A percentile compares a stretch with the other conserved stretches of the same genome.
These are phyloP conservation scores for Manihot esculenta DNA, from an alignment of 441 rosid species.

Conservation along the genomic window DNA sequence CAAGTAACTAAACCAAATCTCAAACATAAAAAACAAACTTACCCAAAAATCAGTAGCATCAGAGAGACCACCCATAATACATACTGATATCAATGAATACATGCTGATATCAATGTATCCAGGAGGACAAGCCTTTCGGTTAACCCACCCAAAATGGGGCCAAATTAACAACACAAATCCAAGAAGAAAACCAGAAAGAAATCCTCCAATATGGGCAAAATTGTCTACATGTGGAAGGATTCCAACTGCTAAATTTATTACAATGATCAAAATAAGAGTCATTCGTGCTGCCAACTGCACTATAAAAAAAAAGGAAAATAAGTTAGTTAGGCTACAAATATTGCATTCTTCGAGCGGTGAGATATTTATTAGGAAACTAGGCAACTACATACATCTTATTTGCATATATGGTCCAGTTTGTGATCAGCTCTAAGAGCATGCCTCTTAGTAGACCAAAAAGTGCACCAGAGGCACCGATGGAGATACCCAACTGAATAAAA, in stretches of 20 bases:
- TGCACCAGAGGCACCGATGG: conserved; percentile 98
- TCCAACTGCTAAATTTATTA: conserved; percentile 75
- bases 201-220: conserved; percentile 95
- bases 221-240: conserved; percentile 92
- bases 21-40: conserved; percentile 21
- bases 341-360: neutral
- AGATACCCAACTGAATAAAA: conserved; percentile 63
- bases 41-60: conserved; percentile 58
- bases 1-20: neutral
- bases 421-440: conserved; percentile 90
- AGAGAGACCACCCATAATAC: conserved; percentile 60
- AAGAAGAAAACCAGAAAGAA: conserved; percentile 79
- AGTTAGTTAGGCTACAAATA: conserved; percentile 8
- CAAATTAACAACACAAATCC: conserved; percentile 84
- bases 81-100: conserved; percentile 81
- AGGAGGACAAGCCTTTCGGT: conserved; percentile 54
- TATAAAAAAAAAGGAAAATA: conserved; percentile 7
- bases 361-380: neutral
- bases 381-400: conserved; percentile 56
- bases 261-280: conserved; percentile 67
- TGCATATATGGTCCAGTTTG: conserved; percentile 88
- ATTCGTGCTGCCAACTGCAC: conserved; percentile 78
- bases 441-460: conserved; percentile 89
- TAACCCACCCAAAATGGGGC: conserved; percentile 82
- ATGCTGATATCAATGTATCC: conserved; percentile 48